These are phyloP conservation scores for Hyaloscypha finlandica DNA, from an alignment of 495 filamentous ascomycete species.

Conservation along the genomic window DNA sequence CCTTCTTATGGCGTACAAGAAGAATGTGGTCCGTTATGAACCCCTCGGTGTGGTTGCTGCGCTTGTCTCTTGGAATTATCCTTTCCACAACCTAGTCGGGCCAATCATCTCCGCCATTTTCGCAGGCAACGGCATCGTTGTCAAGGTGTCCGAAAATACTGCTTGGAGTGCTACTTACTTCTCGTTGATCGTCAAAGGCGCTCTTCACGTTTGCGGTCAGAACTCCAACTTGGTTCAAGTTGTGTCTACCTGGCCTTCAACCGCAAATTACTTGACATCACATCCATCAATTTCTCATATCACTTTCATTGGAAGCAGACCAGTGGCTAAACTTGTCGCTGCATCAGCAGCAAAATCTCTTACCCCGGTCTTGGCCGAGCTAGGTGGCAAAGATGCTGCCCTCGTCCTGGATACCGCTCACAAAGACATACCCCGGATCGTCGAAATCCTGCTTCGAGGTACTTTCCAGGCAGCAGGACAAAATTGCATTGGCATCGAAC, in stretches of 20 bases:
- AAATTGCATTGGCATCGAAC: constrained; percentile 97
- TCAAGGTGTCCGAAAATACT: constrained; percentile 92
- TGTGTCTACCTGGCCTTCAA: constrained; percentile 82
- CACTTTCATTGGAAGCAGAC: constrained; percentile 95
- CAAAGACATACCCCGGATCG: constrained; percentile 66
- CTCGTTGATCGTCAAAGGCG: constrained; percentile 71
- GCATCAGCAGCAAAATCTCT: constrained; percentile 80
- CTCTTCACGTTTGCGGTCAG: constrained; percentile 81
- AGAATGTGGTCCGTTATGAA: constrained; percentile 87
- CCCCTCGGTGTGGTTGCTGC: constrained; percentile 91
- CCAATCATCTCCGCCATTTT: constrained; percentile 91
- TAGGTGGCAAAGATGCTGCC: constrained; percentile 95
- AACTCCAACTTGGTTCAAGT: constrained; percentile 81
- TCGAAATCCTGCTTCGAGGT: constrained; percentile 83
- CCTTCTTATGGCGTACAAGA: constrained; percentile 93
- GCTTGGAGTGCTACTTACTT: constrained; percentile 89
- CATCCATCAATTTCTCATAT: constrained; percentile 84
- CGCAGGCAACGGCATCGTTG: constrained; percentile 86
- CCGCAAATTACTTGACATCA: constrained; percentile 79
- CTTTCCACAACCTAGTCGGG: constrained; percentile 93
- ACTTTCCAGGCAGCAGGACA: constrained; percentile 97
- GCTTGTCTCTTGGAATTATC: constrained; percentile 94
- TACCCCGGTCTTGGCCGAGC: constrained; percentile 82
- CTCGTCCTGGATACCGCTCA: constrained; percentile 79
- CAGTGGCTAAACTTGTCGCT: constrained; percentile 86